Evolutionary conservation across 176 grass and related monocot species (phyloP), one percentile per base, ranked within the genome.

Genomic region (Phoenix dactylifera): DNA sequence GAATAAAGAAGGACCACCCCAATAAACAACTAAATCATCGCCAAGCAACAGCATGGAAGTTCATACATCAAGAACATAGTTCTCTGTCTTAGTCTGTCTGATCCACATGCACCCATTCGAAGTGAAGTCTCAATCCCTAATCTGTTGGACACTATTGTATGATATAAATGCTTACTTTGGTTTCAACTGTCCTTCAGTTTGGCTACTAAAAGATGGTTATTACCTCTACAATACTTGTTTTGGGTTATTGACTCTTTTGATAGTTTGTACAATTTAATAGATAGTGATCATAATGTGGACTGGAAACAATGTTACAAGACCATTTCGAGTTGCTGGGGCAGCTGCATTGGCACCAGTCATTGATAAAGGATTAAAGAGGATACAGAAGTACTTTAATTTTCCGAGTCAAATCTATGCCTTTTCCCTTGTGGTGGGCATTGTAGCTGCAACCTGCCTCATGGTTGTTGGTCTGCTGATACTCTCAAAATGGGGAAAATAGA

Each of bases 241-340:
- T 58, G 55, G 24, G 5, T 52, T 0, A 49, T 26, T 60, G 4
- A 29, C 15, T 26, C 15, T 50, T 71, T 16, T 48, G 14, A 60
- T 32, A n/a, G 7, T 51, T 51, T 69, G 7, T 73, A 5, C 24
- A 16, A 65, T 78, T 48, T 26, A n/a, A 19, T 68, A 86, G 72
- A 83, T 86, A 68, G 76, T 83, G 52, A 79, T 90, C 72, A 49
- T 86, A 30, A 86, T 80, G 69, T 91, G 87, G 79, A 80, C 83
- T 1, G 57, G 72, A 26, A 86, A 91, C 51, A 91, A 83, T 25
- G 56, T 91, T 17, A 83, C 79, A 17, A 80, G 87, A 65, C 69
- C 72, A 4, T 86, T 83, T 71, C 55, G 72, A 48, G 86, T 85
- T 7, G 74, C 77, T 7, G 73, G 77, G 50, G 78, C 71, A 15